Base-by-base conservation (phyloP, 192 early-diverging fungal species). In the Endogone sp. region DNA sequence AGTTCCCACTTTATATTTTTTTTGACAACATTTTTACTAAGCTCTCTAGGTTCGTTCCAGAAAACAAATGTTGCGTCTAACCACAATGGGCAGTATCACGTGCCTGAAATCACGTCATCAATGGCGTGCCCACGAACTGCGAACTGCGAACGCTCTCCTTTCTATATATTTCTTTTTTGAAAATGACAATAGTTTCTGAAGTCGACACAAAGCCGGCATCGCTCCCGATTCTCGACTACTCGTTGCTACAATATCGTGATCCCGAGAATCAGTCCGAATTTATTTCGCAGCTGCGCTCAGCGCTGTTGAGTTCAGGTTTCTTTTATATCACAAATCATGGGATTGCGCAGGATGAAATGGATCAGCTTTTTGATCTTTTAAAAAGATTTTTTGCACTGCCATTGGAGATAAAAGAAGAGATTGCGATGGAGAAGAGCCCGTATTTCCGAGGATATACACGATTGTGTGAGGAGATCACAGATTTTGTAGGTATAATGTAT, bases 361-460 rank as follows among this genome's bases (percentile, higher is more conserved):
- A 70, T 21, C 20, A n/a, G 2, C 65, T 72, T 4, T 62, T 70
- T 3, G 28, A 24, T 55, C 54, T 22, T 4, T 63, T 75, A 10
- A 77, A 74, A 37, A 69, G 67, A 3, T 88, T 81, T 57, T 88
- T 89, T 71, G 79, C 79, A 3, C 70, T 88, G n/a, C 85, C 86
- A 0, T 54, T 84, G 2, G 81, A 81, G 25, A 80, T 84, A 32
- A 89, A 88, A 66, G 64, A 82, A 31, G 81, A 82, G 56, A 73
- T 83, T 27, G 71, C 83, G 55, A 83, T 85, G 66, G 79, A 72
- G 16, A 82, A 86, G 55, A 82, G 79, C 20, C 77, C 84, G 25
- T 83, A 85, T 30, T 88, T 86, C 56, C 77, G 86, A 11, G 88
- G 88, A 3, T 88, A 86, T 65, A 84, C 79, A 44, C 56, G 73